Evolutionary conservation across 495 filamentous ascomycete genomes (phyloP).

Genomic region (Xylaria scruposa): DNA sequence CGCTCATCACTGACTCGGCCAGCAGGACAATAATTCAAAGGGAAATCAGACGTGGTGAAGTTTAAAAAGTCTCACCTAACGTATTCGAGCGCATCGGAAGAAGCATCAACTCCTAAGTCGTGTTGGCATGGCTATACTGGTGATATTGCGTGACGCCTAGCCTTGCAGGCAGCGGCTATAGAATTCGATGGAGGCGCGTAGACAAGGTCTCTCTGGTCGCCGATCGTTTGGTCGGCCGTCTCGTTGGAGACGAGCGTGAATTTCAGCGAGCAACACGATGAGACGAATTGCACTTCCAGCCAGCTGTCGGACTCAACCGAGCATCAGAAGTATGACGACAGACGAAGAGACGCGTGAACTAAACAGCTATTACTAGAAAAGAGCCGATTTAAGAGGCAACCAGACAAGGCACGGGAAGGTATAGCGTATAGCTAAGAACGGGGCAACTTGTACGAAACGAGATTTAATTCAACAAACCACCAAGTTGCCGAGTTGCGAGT

Average conservation of each 20-base stretch:
- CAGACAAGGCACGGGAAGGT: background rate
- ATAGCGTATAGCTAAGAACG: constrained; percentile 3
- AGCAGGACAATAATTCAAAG: constrained; percentile 1
- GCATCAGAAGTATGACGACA: background rate
- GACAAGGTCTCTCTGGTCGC: constrained; percentile 1
- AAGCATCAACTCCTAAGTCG: constrained; percentile 3
- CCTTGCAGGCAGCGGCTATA: constrained; percentile 21
- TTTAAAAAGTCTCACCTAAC: constrained; percentile 2
- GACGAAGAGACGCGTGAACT: background rate
- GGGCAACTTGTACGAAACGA: constrained; percentile 23
- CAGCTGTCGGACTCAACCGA: background rate
- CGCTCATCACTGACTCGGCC: constrained; percentile 60
- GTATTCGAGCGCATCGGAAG: background rate
- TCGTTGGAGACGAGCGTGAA: constrained; percentile 11
- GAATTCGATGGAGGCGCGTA: constrained; percentile 19
- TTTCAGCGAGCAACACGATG: background rate
- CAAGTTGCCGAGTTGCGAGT: constrained; percentile 16
- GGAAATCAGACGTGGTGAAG: background rate
- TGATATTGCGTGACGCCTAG: constrained; percentile 12
- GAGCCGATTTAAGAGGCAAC: background rate
- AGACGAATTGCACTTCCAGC: background rate
- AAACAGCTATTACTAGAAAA: background rate
- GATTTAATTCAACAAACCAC: constrained; percentile 16
- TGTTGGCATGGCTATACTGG: background rate
- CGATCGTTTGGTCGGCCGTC: constrained; percentile 14